phyloP scores from a whole-genome alignment of 2,329 filamentous ascomycete species.

The Botrytis fabae region DNA sequence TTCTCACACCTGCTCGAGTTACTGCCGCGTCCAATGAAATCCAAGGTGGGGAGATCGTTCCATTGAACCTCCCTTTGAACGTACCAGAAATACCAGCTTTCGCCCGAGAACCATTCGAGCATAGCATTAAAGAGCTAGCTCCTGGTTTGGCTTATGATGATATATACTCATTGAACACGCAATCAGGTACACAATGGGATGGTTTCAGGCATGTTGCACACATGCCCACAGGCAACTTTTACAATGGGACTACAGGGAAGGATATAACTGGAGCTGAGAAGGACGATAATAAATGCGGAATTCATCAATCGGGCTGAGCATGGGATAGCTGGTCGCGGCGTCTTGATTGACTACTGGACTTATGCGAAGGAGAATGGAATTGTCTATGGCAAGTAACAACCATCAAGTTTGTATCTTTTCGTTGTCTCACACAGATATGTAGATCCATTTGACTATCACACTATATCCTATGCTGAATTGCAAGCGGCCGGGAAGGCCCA shows the following conservation, averaged over 20 bases:
- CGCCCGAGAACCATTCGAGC: conserved; percentile 40
- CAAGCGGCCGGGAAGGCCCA: conserved; percentile 36
- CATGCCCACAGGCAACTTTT: conserved; percentile 34
- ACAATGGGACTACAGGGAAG: conserved; percentile 36
- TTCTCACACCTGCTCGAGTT: conserved; percentile 48
- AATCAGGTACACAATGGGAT: conserved; percentile 60
- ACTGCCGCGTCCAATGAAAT: conserved; percentile 41
- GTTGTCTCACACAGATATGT: background rate
- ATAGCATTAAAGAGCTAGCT: conserved; percentile 38
- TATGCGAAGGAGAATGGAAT: conserved; percentile 44
- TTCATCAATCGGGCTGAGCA: conserved; percentile 43
- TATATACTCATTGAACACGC: conserved; percentile 58
- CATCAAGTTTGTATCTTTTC: background rate
- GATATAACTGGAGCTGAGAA: conserved; percentile 35
- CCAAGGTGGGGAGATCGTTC: conserved; percentile 16
- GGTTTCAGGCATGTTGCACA: conserved; percentile 49
- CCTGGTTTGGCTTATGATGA: conserved; percentile 56
- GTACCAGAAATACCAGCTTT: conserved; percentile 43
- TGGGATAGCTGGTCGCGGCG: conserved; percentile 26
- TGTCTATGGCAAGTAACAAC: conserved; percentile 37
- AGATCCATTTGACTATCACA: conserved; percentile 38
- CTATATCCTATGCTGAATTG: conserved; percentile 36
- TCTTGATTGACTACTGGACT: conserved; percentile 44
- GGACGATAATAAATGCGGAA: conserved; percentile 36
- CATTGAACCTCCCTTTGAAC: conserved; percentile 15